Conservation (phyloP, 306 rosid genomes). For the Rosa multiflora region DNA sequence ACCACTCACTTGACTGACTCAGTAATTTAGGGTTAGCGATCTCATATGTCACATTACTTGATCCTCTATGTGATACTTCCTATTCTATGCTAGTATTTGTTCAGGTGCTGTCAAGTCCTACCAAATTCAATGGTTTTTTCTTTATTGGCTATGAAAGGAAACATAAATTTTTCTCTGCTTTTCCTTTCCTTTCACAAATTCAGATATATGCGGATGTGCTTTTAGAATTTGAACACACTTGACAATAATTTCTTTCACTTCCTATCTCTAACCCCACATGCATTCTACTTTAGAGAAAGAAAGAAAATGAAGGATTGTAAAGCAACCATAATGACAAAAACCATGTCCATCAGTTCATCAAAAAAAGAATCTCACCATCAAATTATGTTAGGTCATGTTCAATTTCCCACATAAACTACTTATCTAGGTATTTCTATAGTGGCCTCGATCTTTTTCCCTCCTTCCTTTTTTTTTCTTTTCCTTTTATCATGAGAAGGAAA, state of each 20-base stretch:
- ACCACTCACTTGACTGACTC: background rate
- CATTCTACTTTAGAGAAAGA: constrained; percentile 8
- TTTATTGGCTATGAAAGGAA: background rate
- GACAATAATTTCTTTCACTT: too few relatives aligned
- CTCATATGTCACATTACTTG: background rate
- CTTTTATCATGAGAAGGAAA: constrained; percentile 13
- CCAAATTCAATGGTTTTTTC: background rate
- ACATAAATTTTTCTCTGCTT: background rate
- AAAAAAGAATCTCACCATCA: background rate
- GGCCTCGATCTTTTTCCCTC: background rate
- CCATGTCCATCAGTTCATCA: background rate
- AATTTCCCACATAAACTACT: constrained; percentile 9
- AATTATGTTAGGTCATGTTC: background rate
- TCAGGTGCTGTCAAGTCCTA: background rate
- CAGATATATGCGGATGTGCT: background rate
- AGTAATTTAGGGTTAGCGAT: background rate
- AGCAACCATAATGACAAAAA: constrained; percentile 15
- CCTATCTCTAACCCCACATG: constrained; percentile 13
- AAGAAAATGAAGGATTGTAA: background rate
- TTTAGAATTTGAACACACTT: background rate
- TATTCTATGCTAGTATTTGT: background rate
- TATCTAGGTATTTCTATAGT: constrained; percentile 3
- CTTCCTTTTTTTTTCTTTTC: background rate
- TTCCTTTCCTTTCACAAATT: background rate
- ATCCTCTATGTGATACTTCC: background rate